These are phyloP conservation scores for Penicillium aurantiogriseum DNA, from an alignment of 2,329 filamentous ascomycete species.

Conservation along the genomic window DNA sequence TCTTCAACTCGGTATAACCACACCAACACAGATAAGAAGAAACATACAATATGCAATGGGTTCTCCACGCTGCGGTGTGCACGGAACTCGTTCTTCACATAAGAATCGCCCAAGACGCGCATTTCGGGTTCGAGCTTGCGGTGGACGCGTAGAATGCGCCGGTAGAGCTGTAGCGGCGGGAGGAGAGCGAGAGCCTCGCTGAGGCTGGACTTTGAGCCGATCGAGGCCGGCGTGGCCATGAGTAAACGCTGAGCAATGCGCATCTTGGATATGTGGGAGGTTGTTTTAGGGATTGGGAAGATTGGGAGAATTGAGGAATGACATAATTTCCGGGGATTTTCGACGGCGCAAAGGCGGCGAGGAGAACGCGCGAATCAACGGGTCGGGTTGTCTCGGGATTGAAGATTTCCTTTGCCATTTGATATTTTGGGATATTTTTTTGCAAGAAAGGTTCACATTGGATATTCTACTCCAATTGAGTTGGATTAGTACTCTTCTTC, in stretches of 20 bases:
- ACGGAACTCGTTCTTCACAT: conserved; percentile 89
- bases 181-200: conserved; percentile 65
- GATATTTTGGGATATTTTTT: background rate
- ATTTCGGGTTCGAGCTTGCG: conserved; percentile 70
- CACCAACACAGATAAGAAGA: background rate
- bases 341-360: conserved; percentile 24
- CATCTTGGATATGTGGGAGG: conserved; percentile 29
- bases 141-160: conserved; percentile 81
- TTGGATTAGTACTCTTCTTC: no score
- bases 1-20: background rate
- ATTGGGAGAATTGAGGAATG: conserved; percentile 13
- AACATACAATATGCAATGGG: conserved; percentile 80
- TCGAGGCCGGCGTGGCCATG: conserved; percentile 41
- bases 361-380: conserved; percentile 16
- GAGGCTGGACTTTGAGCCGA: conserved; percentile 43
- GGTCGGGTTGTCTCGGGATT: conserved; percentile 11
- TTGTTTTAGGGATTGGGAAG: background rate
- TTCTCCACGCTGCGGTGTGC: conserved; percentile 83
- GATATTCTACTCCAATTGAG: background rate
- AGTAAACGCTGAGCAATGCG: conserved; percentile 36
- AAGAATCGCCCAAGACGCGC: conserved; percentile 84
- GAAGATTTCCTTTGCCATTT: background rate
- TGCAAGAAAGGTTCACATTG: background rate
- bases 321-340: conserved; percentile 24
- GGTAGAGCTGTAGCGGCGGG: conserved; percentile 85